Conservation (phyloP, 257 asterid species). For the Scutellaria galericulata region DNA sequence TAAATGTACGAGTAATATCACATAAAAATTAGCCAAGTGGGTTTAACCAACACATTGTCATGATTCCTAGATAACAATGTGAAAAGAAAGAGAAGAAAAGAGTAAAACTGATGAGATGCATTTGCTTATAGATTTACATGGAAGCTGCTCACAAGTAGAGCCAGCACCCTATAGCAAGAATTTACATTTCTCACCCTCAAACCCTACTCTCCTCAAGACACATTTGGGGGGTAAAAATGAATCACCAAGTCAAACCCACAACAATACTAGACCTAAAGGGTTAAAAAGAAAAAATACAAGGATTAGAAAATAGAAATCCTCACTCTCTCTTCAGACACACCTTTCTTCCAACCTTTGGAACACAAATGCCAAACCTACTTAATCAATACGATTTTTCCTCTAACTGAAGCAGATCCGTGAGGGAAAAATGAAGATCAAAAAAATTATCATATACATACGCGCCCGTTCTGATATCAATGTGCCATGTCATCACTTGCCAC, state of each 20-base stretch:
- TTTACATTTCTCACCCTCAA: conserved; percentile 65
- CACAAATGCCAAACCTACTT: conserved; percentile 29
- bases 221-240: conserved; percentile 35
- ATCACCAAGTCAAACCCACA: conserved; percentile 47
- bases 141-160: conserved; percentile 56
- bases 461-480: conserved; percentile 17
- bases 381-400: conserved; percentile 16
- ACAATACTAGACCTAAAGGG: conserved; percentile 28
- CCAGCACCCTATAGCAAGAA: conserved; percentile 40
- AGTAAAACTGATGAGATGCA: conserved; percentile 34
- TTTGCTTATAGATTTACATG: conserved; percentile 64
- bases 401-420: conserved; percentile 7
- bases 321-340: conserved; percentile 9
- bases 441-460: conserved; percentile 33
- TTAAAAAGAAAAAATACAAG: conserved; percentile 25
- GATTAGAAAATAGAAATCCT: conserved; percentile 21
- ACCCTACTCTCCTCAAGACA: conserved; percentile 17
- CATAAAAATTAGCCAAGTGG: too few species aligned
- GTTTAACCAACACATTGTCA: too few species aligned
- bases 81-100: neutral
- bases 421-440: conserved; percentile 14
- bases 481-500: conserved; percentile 67
- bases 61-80: neutral
- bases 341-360: conserved; percentile 27
- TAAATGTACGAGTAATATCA: too few species aligned